Evolutionary conservation across 179 eudicot species (phyloP).

Genomic region (Heliamphora ciliata): DNA sequence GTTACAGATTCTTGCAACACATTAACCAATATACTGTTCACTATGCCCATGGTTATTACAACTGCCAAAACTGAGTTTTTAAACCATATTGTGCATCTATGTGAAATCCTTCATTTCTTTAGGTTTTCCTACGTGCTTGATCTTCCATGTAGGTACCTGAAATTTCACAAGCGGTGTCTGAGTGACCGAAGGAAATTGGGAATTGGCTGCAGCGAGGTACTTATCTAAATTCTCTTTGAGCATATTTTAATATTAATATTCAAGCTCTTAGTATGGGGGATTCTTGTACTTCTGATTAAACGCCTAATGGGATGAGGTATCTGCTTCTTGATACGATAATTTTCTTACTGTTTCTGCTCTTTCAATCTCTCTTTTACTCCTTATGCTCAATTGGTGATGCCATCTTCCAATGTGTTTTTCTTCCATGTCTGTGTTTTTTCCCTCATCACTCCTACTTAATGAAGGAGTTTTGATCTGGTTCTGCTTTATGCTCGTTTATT

Average conservation of each 20-base stretch:
- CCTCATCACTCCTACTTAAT: background rate
- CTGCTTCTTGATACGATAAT: background rate
- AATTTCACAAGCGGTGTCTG: slow-evolving; percentile 75
- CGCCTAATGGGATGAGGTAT: background rate
- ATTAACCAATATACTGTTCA: background rate
- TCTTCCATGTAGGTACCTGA: slow-evolving; percentile 54
- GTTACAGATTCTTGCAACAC: background rate
- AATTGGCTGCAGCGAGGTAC: slow-evolving; percentile 82
- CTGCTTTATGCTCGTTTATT: background rate
- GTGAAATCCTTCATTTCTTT: background rate
- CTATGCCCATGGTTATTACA: background rate
- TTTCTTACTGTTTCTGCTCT: background rate
- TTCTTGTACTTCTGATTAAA: background rate
- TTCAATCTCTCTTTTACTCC: background rate
- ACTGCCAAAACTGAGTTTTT: background rate
- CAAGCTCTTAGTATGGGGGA: background rate
- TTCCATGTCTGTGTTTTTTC: background rate
- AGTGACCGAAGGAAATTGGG: slow-evolving; percentile 79
- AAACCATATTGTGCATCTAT: background rate
- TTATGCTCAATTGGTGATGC: background rate
- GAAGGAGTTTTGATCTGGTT: background rate
- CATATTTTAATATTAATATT: background rate
- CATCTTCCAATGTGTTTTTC: background rate
- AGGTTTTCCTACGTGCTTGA: slow-evolving; percentile 16
- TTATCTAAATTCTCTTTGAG: slow-evolving; percentile 8